phyloP scores from a whole-genome alignment of 345 rosid genomes.

The Dimocarpus longan region DNA sequence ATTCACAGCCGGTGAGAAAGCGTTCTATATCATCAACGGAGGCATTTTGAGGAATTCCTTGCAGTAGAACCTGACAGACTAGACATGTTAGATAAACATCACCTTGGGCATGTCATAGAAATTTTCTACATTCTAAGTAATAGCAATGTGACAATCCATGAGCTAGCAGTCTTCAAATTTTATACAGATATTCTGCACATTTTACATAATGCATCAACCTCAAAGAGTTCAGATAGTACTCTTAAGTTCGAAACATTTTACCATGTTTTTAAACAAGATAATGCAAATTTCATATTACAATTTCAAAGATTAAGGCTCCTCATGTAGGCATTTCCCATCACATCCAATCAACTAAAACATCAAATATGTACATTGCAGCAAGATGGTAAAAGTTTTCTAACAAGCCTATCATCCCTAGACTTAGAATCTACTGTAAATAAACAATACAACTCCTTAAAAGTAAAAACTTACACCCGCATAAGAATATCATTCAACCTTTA shows the following conservation, averaged over 20 bases:
- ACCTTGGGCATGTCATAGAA: background rate
- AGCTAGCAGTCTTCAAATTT: background rate
- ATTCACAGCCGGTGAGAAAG: conserved; percentile 71
- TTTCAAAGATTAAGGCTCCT: background rate
- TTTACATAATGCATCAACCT: background rate
- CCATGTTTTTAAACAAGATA: background rate
- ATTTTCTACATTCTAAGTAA: background rate
- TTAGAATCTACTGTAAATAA: background rate
- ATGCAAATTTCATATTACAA: background rate
- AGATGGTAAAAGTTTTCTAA: background rate
- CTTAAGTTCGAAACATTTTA: background rate
- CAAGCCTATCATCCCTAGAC: background rate
- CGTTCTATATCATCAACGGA: conserved; percentile 62
- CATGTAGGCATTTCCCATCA: background rate
- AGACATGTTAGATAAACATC: background rate
- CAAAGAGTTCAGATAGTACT: background rate
- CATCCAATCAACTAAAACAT: background rate
- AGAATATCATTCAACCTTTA: background rate
- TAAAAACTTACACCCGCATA: background rate
- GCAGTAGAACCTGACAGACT: conserved; percentile 52
- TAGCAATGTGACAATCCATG: background rate
- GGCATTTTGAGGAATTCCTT: conserved; percentile 60
- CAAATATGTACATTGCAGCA: background rate
- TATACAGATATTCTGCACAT: background rate
- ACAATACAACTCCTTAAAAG: background rate